Evolutionary conservation across 768 basidiomycete genomes (phyloP).

Genomic region (Grammothele lineata): DNA sequence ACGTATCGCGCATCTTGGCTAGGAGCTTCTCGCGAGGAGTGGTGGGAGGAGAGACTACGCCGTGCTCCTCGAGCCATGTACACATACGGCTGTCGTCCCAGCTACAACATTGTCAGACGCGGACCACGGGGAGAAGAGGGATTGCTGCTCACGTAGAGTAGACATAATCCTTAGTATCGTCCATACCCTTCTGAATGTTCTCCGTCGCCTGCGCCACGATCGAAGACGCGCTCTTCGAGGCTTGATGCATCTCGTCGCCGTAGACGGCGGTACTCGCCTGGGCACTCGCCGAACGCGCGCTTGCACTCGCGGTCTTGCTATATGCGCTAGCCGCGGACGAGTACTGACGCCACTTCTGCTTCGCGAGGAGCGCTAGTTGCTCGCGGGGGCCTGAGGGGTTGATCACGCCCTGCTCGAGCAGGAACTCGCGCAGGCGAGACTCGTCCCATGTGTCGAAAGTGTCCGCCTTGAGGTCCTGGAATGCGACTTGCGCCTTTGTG

Average conservation of each 20-base stretch:
- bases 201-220: slow-evolving; percentile 50
- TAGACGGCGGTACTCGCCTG: slow-evolving; percentile 31
- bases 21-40: slow-evolving; percentile 61
- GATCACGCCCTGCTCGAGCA: slow-evolving; percentile 85
- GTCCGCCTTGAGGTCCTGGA: slow-evolving; percentile 47
- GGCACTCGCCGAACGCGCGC: slow-evolving; percentile 31
- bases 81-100: slow-evolving; percentile 78
- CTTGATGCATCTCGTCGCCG: slow-evolving; percentile 39
- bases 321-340: slow-evolving; percentile 55
- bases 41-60: slow-evolving; percentile 61
- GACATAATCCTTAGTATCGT: slow-evolving; percentile 80
- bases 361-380: slow-evolving; percentile 74
- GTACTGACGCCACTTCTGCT: slow-evolving; percentile 61
- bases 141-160: slow-evolving; percentile 61
- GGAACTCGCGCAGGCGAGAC: slow-evolving; percentile 70
- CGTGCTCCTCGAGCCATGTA: slow-evolving; percentile 69
- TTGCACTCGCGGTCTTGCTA: slow-evolving; percentile 32
- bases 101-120: slow-evolving; percentile 1
- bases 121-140: too few relatives aligned
- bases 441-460: slow-evolving; percentile 85
- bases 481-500: slow-evolving; percentile 56
- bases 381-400: slow-evolving; percentile 76
- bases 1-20: slow-evolving; percentile 62
- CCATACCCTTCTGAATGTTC: slow-evolving; percentile 46
- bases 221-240: slow-evolving; percentile 25